Base-by-base conservation (phyloP, 1,284 basidiomycete species). In the Butyriboletus pseudospeciosus region DNA sequence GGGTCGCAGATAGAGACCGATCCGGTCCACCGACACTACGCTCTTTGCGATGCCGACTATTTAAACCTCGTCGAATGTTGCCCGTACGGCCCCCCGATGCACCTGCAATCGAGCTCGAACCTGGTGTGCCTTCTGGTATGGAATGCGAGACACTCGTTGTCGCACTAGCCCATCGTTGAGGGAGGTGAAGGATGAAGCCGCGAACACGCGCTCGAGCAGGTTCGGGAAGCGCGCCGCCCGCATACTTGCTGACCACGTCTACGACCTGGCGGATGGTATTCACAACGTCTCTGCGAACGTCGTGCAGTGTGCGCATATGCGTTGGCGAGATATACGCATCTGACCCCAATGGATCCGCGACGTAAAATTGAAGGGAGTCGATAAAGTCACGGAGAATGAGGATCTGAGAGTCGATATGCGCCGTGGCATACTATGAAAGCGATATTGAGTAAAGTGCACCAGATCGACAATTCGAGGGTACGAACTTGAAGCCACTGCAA, bases 191-290 rank as follows among this genome's bases (percentile, higher is more conserved):
- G 38, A 96, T 90, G 64, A 92, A 92, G 1, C 84, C 83, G 20
- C 90, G 78, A 47, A 96, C 92, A 34, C 84, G 81, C 4, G 76
- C 74, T 37, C 87, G 79, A 0, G 93, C 93, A 5, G 87, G 90
- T 64, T 94, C 93, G 0, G 92, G 93, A 7, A 96, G 78, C 0
- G 92, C 83, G 4, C 79, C 81, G 14, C 93, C 93, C 0, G 92
- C 90, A 61, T 95, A 94, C 60, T 86, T 88, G 53, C 83, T 86
- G 12, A 96, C 87, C 16, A 96, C 88, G 54, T 91, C 88, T 23
- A 96, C 92, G 4, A 93, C 92, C 65, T 93, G 87, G 26, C 90
- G 82, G 54, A 96, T 85, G 16, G 93, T 95, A 46, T 87, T 80
- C 28, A 95, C 87, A 30, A 96, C 84, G 62, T 95, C 92, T 35